Evolutionary conservation across 257 asterid genomes (phyloP).

Genomic region (Penstemon barbatus): DNA sequence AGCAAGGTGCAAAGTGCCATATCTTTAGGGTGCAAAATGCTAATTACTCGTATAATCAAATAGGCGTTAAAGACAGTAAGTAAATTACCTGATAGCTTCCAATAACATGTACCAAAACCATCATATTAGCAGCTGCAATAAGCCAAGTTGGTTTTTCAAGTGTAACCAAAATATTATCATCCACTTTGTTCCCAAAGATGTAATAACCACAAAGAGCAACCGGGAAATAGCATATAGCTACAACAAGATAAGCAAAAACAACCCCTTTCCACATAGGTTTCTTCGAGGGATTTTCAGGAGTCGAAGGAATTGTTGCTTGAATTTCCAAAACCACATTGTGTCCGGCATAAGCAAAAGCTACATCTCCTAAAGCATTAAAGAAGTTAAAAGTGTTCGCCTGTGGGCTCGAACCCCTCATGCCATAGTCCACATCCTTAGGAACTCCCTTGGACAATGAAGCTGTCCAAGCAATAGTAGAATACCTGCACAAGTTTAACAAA

Average conservation of each 20-base stretch:
- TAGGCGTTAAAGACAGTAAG: no score
- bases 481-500: conserved; percentile 19
- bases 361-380: conserved; percentile 45
- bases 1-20: no score
- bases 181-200: conserved; percentile 42
- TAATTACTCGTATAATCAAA: no score
- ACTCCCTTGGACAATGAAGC: conserved; percentile 30
- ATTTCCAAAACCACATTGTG: conserved; percentile 62
- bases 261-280: conserved; percentile 60
- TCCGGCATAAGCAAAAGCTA: conserved; percentile 48
- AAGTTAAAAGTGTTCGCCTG: conserved; percentile 36
- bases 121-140: conserved; percentile 48
- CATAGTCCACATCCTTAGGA: conserved; percentile 22
- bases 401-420: conserved; percentile 13
- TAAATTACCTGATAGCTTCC: conserved; percentile 54
- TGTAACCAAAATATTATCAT: conserved; percentile 46
- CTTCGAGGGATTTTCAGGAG: conserved; percentile 50
- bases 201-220: conserved; percentile 50
- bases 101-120: conserved; percentile 49
- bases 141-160: conserved; percentile 55
- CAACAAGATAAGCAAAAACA: conserved; percentile 42
- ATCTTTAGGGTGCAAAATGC: no score
- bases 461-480: conserved; percentile 48
- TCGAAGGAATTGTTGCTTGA: conserved; percentile 61
- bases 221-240: conserved; percentile 48